Conservation (phyloP, 1,284 basidiomycete genomes). For the Lignosus rhinocerotis region DNA sequence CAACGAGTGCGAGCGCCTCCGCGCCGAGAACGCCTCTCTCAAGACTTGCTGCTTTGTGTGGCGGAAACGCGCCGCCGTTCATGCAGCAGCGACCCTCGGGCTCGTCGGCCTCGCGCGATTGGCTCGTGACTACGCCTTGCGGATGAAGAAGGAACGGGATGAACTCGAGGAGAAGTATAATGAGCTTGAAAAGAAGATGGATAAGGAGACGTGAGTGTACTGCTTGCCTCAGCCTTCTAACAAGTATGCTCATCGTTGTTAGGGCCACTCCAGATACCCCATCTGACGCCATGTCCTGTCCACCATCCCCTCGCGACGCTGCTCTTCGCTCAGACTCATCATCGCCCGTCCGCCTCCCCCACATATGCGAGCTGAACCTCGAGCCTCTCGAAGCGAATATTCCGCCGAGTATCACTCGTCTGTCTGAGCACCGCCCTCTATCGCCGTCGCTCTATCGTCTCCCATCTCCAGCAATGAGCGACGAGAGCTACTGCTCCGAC, state of each 20-base stretch:
- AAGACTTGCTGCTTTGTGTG: conserved; percentile 50
- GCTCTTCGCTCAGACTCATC: conserved; percentile 16
- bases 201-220: conserved; percentile 25
- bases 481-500: conserved; percentile 33
- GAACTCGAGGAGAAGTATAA: conserved; percentile 40
- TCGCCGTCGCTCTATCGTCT: conserved; percentile 26
- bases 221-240: not conserved
- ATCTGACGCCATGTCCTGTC: conserved; percentile 11
- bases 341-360: conserved; percentile 10
- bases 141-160: conserved; percentile 46
- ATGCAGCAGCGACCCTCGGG: conserved; percentile 54
- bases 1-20: conserved; percentile 45
- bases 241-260: not conserved
- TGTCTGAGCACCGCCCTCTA: conserved; percentile 5
- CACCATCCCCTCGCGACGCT: conserved; percentile 15
- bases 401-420: conserved; percentile 10
- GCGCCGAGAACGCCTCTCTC: conserved; percentile 51
- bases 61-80: conserved; percentile 58
- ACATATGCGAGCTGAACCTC: conserved; percentile 9
- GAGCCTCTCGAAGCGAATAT: conserved; percentile 15
- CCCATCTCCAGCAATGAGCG: conserved; percentile 29
- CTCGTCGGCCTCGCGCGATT: conserved; percentile 50
- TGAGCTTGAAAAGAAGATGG: conserved; percentile 32
- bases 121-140: conserved; percentile 48
- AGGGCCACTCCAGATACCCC: conserved; percentile 11